These are phyloP conservation scores for Lecanicillium sp. DNA, from an alignment of 2,329 filamentous ascomycete species.

Conservation along the genomic window DNA sequence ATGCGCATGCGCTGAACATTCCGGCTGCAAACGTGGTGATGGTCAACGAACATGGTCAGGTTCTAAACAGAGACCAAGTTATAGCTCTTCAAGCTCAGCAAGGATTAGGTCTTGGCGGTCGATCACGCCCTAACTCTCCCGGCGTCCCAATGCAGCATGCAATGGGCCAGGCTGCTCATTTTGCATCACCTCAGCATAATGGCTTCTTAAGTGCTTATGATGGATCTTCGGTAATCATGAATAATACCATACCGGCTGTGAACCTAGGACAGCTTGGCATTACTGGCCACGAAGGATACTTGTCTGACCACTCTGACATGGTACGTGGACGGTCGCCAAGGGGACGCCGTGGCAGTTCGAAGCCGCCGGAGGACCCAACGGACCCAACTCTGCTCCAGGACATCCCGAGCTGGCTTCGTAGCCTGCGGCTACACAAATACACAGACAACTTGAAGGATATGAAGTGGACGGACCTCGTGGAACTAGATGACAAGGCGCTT, in stretches of 20 bases:
- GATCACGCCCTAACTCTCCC: constrained; percentile 84
- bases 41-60: constrained; percentile 89
- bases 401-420: constrained; percentile 92
- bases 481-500: constrained; percentile 86
- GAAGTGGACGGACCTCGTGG: constrained; percentile 89
- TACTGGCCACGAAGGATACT: constrained; percentile 70
- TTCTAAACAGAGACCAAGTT: constrained; percentile 78
- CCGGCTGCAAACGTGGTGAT: constrained; percentile 77
- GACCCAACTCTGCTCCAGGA: constrained; percentile 86
- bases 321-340: constrained; percentile 84
- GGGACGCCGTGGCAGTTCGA: constrained; percentile 87
- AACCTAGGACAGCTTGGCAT: constrained; percentile 66
- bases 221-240: constrained; percentile 59
- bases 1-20: constrained; percentile 47
- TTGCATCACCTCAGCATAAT: constrained; percentile 87
- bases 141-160: constrained; percentile 71
- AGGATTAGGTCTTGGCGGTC: constrained; percentile 52
- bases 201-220: constrained; percentile 90
- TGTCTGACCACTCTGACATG: constrained; percentile 91
- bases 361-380: constrained; percentile 95
- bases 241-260: constrained; percentile 62
- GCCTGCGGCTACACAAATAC: constrained; percentile 94
- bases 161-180: constrained; percentile 58
- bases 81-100: constrained; percentile 69
- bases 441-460: constrained; percentile 97